Evolutionary conservation across 2,329 filamentous ascomycete genomes (phyloP), one percentile per base, ranked within the genome.

Genomic region (Knoxdaviesia capensis): DNA sequence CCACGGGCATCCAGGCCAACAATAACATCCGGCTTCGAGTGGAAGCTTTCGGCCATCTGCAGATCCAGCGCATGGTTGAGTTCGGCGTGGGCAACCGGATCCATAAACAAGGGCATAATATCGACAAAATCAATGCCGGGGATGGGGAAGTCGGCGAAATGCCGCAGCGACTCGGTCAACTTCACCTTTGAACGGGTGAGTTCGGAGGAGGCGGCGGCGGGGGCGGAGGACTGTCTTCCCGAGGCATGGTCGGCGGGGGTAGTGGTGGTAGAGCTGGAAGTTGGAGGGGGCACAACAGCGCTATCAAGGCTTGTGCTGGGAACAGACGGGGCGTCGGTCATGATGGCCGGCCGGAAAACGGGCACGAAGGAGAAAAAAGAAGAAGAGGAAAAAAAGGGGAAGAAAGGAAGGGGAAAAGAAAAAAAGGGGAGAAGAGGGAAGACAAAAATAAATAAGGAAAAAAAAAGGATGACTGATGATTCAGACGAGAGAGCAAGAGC

Each of bases 111-210:
- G 47, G 90, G 90, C 61, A 98, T 79, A 63, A 98, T 96, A 59
- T 98, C 90, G 66, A 94, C 85, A 63, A 98, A 98, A 54, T 93
- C 71, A 56, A 98, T 88, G 59, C 90, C 88, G 38, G 81, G 77
- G 50, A 80, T 78, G 45, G 88, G 88, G 65, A 94, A 96, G 68
- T 96, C 85, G 54, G 77, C 75, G 65, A 85, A 93, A 59, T 86
- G 78, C 61, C 83, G 82, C 52, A 96, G 74, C 46, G 80, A 74
- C 51, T 64, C 62, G 56, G 77, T 63, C 69, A 68, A 87, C 70
- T 62, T 80, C 70, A 76, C 64, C 71, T 77, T 73, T 69, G 68
- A 68, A 74, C 70, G 52, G 71, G 71, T 59, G 71, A 75, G 69
- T 75, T 75, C 61, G 71, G 71, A 52, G 71, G 71, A 54, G 68